phyloP scores from a whole-genome alignment of 495 filamentous ascomycete genomes.

The Penicillium steckii region DNA sequence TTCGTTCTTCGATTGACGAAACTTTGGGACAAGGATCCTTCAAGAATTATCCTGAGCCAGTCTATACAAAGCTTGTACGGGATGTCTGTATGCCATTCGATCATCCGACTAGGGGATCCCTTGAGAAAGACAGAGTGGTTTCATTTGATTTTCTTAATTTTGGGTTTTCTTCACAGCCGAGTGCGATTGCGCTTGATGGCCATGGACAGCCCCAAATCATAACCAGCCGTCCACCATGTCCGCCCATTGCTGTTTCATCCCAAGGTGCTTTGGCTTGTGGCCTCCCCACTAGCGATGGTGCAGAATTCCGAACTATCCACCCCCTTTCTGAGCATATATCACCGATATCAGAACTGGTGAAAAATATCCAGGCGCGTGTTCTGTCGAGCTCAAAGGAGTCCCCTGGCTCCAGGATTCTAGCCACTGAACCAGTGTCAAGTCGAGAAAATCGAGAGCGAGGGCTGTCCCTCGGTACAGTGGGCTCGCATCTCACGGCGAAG shows the following conservation, averaged over 20 bases:
- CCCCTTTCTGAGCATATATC: constrained; percentile 32
- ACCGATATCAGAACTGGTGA: constrained; percentile 30
- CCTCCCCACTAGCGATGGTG: constrained; percentile 16
- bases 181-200: constrained; percentile 65
- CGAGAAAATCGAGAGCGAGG: constrained; percentile 42
- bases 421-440: constrained; percentile 37
- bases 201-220: constrained; percentile 65
- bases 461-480: constrained; percentile 27
- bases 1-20: constrained; percentile 40
- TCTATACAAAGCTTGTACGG: constrained; percentile 49
- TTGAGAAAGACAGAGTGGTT: constrained; percentile 66
- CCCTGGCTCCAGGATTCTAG: constrained; percentile 3
- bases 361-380: constrained; percentile 28
- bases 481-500: constrained; percentile 29
- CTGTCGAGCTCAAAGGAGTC: constrained; percentile 17
- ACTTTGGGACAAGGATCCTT: constrained; percentile 42
- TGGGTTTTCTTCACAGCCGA: constrained; percentile 59
- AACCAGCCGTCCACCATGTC: constrained; percentile 59
- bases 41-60: constrained; percentile 39
- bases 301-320: constrained; percentile 31
- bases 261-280: constrained; percentile 41
- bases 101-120: constrained; percentile 39
- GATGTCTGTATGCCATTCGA: constrained; percentile 47
- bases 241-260: constrained; percentile 47
- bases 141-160: constrained; percentile 83